phyloP scores from a whole-genome alignment of 345 rosid genomes.

The Brassica juncea region DNA sequence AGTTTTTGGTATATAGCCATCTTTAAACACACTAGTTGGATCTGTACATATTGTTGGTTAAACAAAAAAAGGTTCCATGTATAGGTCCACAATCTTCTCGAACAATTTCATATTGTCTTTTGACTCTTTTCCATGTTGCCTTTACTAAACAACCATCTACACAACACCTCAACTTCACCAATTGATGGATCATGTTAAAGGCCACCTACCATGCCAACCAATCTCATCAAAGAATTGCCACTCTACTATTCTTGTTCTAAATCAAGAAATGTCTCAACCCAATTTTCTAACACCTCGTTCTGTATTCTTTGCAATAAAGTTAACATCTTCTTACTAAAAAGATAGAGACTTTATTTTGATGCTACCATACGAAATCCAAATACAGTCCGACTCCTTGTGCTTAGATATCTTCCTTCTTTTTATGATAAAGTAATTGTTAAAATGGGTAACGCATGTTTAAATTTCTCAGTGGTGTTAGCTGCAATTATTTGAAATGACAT shows the following conservation, averaged over 20 bases:
- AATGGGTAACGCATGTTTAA: not conserved
- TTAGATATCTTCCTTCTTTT: not conserved
- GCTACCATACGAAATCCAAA: not conserved
- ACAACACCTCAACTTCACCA: slow-evolving; percentile 17
- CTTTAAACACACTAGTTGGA: not conserved
- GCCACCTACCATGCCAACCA: slow-evolving; percentile 19
- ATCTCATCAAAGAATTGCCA: slow-evolving; percentile 8
- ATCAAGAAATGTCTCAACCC: slow-evolving; percentile 15
- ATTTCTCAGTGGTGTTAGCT: slow-evolving; percentile 36
- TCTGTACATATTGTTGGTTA: not conserved
- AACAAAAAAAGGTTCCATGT: not conserved
- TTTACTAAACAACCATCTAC: not conserved
- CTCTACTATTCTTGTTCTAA: slow-evolving; percentile 2
- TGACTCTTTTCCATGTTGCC: not conserved
- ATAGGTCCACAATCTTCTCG: not conserved
- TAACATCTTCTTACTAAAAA: slow-evolving; percentile 3
- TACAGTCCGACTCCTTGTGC: not conserved
- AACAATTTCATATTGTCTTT: not conserved
- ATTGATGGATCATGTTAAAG: slow-evolving; percentile 17
- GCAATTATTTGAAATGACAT: slow-evolving; percentile 45
- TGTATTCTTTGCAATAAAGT: not conserved
- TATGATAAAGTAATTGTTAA: not conserved
- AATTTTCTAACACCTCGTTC: slow-evolving; percentile 1
- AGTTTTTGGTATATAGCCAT: not conserved
- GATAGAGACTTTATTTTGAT: not conserved